Evolutionary conservation across 208 protist species (phyloP), one percentile per base, ranked within the genome.

Genomic region (Trichomonas gallinae): DNA sequence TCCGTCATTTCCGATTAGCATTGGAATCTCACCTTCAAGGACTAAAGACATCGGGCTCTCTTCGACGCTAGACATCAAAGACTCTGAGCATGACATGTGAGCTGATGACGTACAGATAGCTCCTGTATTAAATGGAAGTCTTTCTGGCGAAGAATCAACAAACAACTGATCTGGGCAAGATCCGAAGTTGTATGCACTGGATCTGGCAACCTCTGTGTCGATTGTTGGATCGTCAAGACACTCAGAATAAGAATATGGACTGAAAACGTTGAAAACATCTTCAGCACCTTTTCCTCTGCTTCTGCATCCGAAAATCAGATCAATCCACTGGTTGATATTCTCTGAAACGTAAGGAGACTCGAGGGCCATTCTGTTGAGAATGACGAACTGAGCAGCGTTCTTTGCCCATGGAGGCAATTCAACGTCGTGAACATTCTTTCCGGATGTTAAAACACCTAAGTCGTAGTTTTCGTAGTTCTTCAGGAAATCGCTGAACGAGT

Each of bases 271-370:
- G 38, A 49, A 49, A 36, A 34, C 23, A 46, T 96, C 45, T 13
- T 36, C n/a, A 46, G 87, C n/a, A 11, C 45, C 38, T 46, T 46
- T 23, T 46, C 23, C 44, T 15, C 40, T 0, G 13, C 13, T 17
- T 26, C 49, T 96, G 49, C 23, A 83, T 38, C 99, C 99, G 97
- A 99, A 99, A 44, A 99, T 98, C 42, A 99, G 98, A 97, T 99
- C 99, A 96, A 99, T 98, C 99, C 99, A 99, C 45, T 98, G 96
- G 97, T 99, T 98, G 88, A 99, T 96, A 96, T 98, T 97, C 13
- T 49, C 87, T 21, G 98, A 98, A 17, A 99, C 99, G 38, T 97
- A 96, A 34, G 97, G 96, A 36, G 34, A 81, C 63, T 98, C 97
- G 10, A 98, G 96, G 2, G 97, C 97, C 26, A n/a, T 9, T 17